These are phyloP conservation scores for Russula compacta DNA, from an alignment of 768 basidiomycete genomes.

Conservation along the genomic window DNA sequence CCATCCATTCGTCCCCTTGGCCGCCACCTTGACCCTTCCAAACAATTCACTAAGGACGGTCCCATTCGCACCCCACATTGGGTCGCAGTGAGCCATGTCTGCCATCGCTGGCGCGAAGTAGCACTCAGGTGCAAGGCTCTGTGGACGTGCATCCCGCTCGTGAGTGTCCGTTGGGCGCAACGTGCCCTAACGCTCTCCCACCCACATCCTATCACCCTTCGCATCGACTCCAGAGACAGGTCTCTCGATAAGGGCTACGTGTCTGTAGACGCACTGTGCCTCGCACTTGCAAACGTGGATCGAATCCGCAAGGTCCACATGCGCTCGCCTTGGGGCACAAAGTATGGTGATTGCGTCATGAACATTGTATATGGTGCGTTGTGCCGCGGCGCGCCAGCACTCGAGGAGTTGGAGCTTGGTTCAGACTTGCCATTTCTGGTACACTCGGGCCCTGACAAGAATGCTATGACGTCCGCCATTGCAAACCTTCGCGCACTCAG, in stretches of 20 bases:
- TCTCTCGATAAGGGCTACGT: slow-evolving; percentile 14
- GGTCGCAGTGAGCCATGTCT: slow-evolving; percentile 17
- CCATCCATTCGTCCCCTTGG: slow-evolving; percentile 9
- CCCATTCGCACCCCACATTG: slow-evolving; percentile 18
- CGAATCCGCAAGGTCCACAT: slow-evolving; percentile 6
- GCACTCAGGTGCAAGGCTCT: slow-evolving; percentile 11
- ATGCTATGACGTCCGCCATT: neutral
- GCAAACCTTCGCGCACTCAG: neutral
- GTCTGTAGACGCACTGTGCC: slow-evolving; percentile 6
- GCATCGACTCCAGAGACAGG: slow-evolving; percentile 5
- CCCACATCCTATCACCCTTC: slow-evolving; percentile 7
- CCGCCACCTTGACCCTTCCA: slow-evolving; percentile 8
- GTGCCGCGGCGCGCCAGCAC: neutral
- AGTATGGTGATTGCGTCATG: slow-evolving; percentile 7
- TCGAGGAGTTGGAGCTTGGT: slow-evolving; percentile 14
- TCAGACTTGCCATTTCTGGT: neutral
- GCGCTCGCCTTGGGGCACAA: slow-evolving; percentile 13
- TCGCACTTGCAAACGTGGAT: neutral
- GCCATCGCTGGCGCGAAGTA: slow-evolving; percentile 12
- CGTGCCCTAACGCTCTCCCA: slow-evolving; percentile 11
- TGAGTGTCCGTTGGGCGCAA: slow-evolving; percentile 7
- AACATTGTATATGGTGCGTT: slow-evolving; percentile 1
- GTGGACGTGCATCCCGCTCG: slow-evolving; percentile 12
- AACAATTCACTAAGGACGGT: neutral
- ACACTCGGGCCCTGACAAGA: neutral